A percentile compares a stretch with the other conserved stretches of the same genome.
These are phyloP conservation scores for Maudiozyma bulderi DNA, from an alignment of 805 yeast genomes.

Conservation along the genomic window DNA sequence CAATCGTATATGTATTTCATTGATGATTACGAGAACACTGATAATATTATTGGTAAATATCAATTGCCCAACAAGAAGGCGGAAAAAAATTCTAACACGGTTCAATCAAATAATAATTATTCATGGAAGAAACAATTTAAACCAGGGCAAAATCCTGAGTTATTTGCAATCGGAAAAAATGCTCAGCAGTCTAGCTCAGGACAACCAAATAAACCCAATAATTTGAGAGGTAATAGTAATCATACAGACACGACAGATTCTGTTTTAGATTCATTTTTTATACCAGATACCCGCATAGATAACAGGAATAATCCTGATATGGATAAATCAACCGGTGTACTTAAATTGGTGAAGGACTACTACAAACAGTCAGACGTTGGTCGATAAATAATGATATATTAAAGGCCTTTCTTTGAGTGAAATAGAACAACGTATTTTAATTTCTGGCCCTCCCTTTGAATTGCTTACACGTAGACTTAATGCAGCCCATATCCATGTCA, in stretches of 20 bases:
- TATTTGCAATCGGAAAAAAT: conserved; percentile 13
- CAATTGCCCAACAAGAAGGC: conserved; percentile 17
- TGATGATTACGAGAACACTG: conserved; percentile 62
- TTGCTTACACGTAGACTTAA: no score
- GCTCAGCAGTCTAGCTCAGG: not conserved
- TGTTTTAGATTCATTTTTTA: conserved; percentile 3
- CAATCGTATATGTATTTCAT: conserved; percentile 80
- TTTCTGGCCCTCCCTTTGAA: no score
- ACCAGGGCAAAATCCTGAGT: conserved; percentile 24
- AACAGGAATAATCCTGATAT: not conserved
- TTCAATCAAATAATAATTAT: conserved; percentile 13
- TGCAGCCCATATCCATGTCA: no score
- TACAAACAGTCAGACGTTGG: conserved; percentile 40
- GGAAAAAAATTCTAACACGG: not conserved
- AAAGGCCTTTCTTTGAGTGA: not conserved
- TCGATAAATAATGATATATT: not conserved
- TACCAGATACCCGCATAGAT: not conserved
- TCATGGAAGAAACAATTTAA: conserved; percentile 30
- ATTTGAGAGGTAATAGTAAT: not conserved
- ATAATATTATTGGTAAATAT: conserved; percentile 29
- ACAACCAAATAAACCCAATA: not conserved
- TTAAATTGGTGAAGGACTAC: conserved; percentile 72
- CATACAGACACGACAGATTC: not conserved
- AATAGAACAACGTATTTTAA: no score
- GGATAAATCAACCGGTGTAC: conserved; percentile 39